Percentiles rank a stretch among this genome's conserved stretches.
phyloP scores from a whole-genome alignment of 2,329 filamentous ascomycete species.

The Pseudogymnoascus sp. region DNA sequence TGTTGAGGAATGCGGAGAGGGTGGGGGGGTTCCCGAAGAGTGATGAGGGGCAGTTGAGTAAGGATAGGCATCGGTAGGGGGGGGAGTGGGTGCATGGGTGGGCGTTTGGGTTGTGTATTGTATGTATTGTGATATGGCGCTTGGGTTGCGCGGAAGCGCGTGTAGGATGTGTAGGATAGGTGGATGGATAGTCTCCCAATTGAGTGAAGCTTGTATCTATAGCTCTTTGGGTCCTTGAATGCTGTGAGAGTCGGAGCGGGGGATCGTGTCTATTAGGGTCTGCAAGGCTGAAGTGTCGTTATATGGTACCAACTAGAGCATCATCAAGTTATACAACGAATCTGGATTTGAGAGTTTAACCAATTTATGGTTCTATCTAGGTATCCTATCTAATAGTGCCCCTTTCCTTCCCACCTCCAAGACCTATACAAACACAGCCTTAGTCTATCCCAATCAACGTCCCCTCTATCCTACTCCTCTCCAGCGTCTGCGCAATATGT shows the following conservation, averaged over 20 bases:
- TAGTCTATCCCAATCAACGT: constrained; percentile 16
- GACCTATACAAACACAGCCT: neutral
- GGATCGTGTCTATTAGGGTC: neutral
- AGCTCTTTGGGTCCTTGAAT: neutral
- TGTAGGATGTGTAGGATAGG: constrained; percentile 3
- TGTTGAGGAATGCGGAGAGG: constrained; percentile 47
- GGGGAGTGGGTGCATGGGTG: neutral
- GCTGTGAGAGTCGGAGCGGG: neutral
- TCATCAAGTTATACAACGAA: neutral
- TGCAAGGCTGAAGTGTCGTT: neutral
- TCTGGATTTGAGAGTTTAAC: neutral
- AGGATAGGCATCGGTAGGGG: constrained; percentile 27
- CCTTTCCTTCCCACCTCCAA: neutral
- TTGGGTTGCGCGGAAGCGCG: neutral
- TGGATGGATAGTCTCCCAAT: constrained; percentile 5
- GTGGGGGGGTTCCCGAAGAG: constrained; percentile 44
- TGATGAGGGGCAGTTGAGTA: constrained; percentile 27
- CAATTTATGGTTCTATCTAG: neutral
- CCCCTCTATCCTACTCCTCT: constrained; percentile 37
- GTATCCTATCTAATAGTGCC: neutral
- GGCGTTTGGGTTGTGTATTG: neutral
- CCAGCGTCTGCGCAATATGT: constrained; percentile 44
- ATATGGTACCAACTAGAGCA: neutral
- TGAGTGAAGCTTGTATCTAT: constrained; percentile 4
- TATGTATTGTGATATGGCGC: neutral